Base-by-base conservation (phyloP, 805 yeast genomes). In the Hanseniaspora taiwanica region DNA sequence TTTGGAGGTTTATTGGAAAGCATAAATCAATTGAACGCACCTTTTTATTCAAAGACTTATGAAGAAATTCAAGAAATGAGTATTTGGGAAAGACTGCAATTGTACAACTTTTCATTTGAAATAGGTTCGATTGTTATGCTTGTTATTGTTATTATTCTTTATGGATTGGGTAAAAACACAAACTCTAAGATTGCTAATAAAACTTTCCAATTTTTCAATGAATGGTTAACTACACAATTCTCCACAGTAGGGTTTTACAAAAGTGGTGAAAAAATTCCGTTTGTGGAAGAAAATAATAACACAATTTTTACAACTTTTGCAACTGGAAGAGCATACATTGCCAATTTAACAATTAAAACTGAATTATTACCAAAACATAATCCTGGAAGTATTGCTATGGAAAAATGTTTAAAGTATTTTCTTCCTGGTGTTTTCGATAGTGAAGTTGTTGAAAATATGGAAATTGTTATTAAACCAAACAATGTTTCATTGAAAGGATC, bases 271-370 rank as follows among this genome's bases (percentile, higher is more conserved):
- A 48, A 44, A 36, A 36, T 44, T 34, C 46, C 47, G 16, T 84
- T 61, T 59, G 61, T 69, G 13, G 54, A 50, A 21, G 55, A 56
- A 38, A 52, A 53, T 19, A 45, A 50, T 42, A 53, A 55, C 39
- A 54, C 61, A 12, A 53, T 62, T 59, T 62, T 52, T 42, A 71
- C 66, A 9, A 66, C 82, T 27, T 91, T 84, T 57, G 94, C 96
- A 34, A 72, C 94, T 42, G 98, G 98, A 46, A 78, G 98, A 59
- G 65, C 74, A 44, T 79, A 84, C 58, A 70, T 91, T 45, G 75
- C 75, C 44, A 68, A 73, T 42, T 62, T 86, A 43, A 63, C 70
- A 42, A 67, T 79, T 36, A 74, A 70, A 46, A 67, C 86, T 56
- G 71, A 69, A 42, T 67, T 87, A 59, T 66, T 74, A 45, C 75